Evolutionary conservation across 2,329 filamentous ascomycete species (phyloP).

Genomic region (Colletotrichum echinochloae): DNA sequence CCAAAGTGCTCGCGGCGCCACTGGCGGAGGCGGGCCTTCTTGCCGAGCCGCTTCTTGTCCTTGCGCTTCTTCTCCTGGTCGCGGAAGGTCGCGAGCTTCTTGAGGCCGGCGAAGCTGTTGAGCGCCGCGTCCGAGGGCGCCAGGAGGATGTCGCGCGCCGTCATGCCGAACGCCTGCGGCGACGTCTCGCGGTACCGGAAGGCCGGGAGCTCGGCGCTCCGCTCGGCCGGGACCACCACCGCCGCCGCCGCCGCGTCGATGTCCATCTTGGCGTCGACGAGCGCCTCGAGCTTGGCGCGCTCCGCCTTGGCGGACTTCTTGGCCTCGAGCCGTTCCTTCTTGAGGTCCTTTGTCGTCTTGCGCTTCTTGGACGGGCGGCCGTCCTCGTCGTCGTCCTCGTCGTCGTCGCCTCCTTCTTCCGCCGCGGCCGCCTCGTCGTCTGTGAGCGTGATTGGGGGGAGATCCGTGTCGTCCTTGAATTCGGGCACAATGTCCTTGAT

Average conservation of each 20-base stretch:
- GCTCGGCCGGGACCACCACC: conserved; percentile 52
- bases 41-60: conserved; percentile 89
- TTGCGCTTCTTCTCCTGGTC: conserved; percentile 89
- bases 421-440: conserved; percentile 59
- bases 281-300: conserved; percentile 83
- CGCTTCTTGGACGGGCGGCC: conserved; percentile 65
- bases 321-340: conserved; percentile 67
- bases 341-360: conserved; percentile 70
- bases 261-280: conserved; percentile 85
- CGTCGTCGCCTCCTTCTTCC: conserved; percentile 49
- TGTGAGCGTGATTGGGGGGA: conserved; percentile 67
- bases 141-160: conserved; percentile 86
- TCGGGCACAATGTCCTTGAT: conserved; percentile 93
- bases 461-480: conserved; percentile 75
- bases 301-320: conserved; percentile 84
- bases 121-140: conserved; percentile 87
- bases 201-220: conserved; percentile 42
- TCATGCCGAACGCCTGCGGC: conserved; percentile 89
- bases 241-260: conserved; percentile 72
- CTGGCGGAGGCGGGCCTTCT: conserved; percentile 90
- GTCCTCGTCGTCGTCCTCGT: conserved; percentile 56
- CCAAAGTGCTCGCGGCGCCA: conserved; percentile 80
- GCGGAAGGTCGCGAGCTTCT: conserved; percentile 92
- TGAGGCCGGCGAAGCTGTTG: conserved; percentile 92
- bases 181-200: conserved; percentile 98